Evolutionary conservation across 2,329 filamentous ascomycete genomes (phyloP), one percentile per base, ranked within the genome.

Genomic region (Aureobasidium musti): DNA sequence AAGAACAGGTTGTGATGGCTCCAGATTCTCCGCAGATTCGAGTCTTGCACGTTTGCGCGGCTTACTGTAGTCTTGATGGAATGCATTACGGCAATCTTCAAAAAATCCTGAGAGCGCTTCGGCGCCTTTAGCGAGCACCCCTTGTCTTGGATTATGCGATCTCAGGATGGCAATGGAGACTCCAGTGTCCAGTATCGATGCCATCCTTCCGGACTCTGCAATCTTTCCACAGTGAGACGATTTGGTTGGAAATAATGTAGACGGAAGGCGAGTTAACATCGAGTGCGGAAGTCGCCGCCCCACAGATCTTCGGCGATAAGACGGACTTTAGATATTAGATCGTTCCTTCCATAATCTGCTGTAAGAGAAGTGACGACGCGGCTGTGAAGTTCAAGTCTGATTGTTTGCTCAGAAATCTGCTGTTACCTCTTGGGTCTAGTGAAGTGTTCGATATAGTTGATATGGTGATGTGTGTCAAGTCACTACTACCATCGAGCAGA

Each of bases 21-120:
- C 45, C 3, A 30, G 3, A 35, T 21, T 14, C 3, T 63, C 60
- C 35, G 37, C 8, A 28, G 4, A 6, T 23, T 52, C 35, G 7
- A 59, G 30, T 39, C 11, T 65, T n/a, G 61, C 39, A 37, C 65
- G 65, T 47, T 67, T 67, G 23, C 65, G 53, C 14, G 65, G 65
- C n/a, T 39, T 49, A 17, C 37, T 49, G 17, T 59, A 49, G 17
- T 57, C 64, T n/a, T 28, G 39, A 23, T 49, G 45, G 10, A 59
- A 45, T 19, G 64, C 53, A 66, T 43, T 53, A 14, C 28, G 61
- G 39, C 61, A 65, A 56, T 65, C 28, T 21, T 65, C 49, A 19
- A 65, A 65, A 26, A 65, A 65, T 39, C 3, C 21, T 13, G 43
- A 37, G 33, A 65, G 37, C 6, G 61, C 61, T 47, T 65, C 39